Evolutionary conservation across 1,284 basidiomycete genomes (phyloP).

Genomic region (Austropuccinia psidii): DNA sequence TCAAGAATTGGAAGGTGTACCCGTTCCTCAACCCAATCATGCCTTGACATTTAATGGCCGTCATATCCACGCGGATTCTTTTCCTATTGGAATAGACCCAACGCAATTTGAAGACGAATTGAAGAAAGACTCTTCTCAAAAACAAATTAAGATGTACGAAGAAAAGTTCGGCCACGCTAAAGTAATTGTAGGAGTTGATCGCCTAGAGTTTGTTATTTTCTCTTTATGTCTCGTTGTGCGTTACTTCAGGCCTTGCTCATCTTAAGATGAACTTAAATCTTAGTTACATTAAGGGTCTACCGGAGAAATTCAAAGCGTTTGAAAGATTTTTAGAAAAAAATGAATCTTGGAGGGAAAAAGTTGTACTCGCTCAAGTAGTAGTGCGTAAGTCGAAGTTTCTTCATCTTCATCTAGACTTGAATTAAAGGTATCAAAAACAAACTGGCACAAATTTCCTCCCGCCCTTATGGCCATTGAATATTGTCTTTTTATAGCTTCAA

Average conservation of each 20-base stretch:
- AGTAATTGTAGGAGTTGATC: constrained; percentile 95
- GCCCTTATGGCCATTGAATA: not conserved
- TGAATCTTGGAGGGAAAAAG: constrained; percentile 98
- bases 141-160: constrained; percentile 71
- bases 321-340: constrained; percentile 95
- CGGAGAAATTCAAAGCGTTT: constrained; percentile 92
- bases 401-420: not conserved
- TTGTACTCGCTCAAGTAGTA: constrained; percentile 90
- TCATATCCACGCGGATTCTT: constrained; percentile 92
- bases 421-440: not conserved
- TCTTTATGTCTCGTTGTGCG: not conserved
- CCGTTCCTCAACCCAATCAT: constrained; percentile 98
- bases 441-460: no score
- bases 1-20: constrained; percentile 88
- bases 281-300: constrained; percentile 94
- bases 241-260: not conserved
- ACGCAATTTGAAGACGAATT: constrained; percentile 81
- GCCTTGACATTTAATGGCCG: constrained; percentile 92
- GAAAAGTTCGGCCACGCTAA: constrained; percentile 89
- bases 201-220: constrained; percentile 58
- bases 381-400: constrained; percentile 54
- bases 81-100: constrained; percentile 99
- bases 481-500: constrained; percentile 54
- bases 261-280: not conserved
- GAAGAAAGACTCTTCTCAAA: constrained; percentile 65